Percentiles rank a stretch among this genome's conserved stretches.
Evolutionary conservation across 345 rosid species (phyloP).

Genomic region (thale cress (Arabidopsis thaliana)): DNA sequence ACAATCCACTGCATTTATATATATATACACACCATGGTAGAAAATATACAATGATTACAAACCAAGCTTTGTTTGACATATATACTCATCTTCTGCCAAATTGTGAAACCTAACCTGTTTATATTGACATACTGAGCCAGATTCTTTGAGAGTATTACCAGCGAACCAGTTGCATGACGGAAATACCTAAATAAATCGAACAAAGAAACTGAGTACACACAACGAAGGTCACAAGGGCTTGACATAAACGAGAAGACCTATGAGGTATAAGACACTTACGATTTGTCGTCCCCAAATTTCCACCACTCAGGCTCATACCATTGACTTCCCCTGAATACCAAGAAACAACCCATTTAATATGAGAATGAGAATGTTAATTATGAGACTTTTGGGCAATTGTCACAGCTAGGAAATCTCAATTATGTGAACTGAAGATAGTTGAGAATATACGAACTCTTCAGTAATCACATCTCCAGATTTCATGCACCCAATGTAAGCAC

Average conservation of each 20-base stretch:
- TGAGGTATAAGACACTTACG: conserved; percentile 62
- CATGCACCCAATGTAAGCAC: conserved; percentile 95
- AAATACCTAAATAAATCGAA: conserved; percentile 70
- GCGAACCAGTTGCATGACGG: conserved; percentile 83
- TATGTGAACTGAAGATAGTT: conserved; percentile 25
- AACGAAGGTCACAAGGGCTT: conserved; percentile 5
- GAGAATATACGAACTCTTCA: conserved; percentile 60
- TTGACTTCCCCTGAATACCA: conserved; percentile 74
- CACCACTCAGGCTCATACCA: conserved; percentile 99
- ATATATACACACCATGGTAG: background rate
- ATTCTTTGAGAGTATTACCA: conserved; percentile 81
- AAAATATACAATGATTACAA: background rate
- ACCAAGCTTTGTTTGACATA: conserved; percentile 13
- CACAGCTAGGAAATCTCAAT: conserved; percentile 6
- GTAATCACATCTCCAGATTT: conserved; percentile 91
- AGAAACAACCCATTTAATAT: conserved; percentile 17
- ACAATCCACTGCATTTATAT: conserved; percentile 72
- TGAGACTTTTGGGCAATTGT: conserved; percentile 2
- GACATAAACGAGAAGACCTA: conserved; percentile 19
- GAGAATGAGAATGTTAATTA: conserved; percentile 18
- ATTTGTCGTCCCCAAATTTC: conserved; percentile 94
- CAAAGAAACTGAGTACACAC: conserved; percentile 22
- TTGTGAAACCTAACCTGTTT: conserved; percentile 67
- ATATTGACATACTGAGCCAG: conserved; percentile 81
- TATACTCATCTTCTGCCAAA: conserved; percentile 8